Evolutionary conservation across 2,329 filamentous ascomycete genomes (phyloP), one percentile per base, ranked within the genome.

Genomic region (Coniella vitis): DNA sequence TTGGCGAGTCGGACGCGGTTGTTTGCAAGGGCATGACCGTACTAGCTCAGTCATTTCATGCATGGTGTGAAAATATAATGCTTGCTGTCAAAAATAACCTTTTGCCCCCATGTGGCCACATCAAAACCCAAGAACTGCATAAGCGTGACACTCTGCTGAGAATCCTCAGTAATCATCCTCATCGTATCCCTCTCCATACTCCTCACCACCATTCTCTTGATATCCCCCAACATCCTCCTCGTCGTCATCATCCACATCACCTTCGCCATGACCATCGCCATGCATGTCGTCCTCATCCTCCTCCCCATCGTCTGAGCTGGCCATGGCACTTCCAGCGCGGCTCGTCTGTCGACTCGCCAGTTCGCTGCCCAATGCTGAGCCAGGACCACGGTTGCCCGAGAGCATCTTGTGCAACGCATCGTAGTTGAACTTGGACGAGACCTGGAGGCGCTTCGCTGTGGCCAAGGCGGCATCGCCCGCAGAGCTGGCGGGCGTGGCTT

Each of bases 351-450:
- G 59, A 45, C 65, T 69, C 7, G 61, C 58, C 1, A 58, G 58
- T 43, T 69, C 69, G 47, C 73, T 76, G 34, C 71, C 75, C 0
- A 71, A 70, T 12, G 70, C 71, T 20, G 75, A 78, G 0, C 75
- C 76, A 0, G 74, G 69, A 0, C 71, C 73, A n/a, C 62, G 61
- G 54, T 69, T 67, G 19, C 66, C 63, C 56, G 68, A 63, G 53
- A 83, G 83, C 20, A 84, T 71, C 51, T 70, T 75, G 38, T 73
- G 69, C 54, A 84, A 76, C 34, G 75, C 77, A 47, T 79, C 76
- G 63, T 88, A 89, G 57, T 89, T 87, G 61, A 90, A 86, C 60
- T 86, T 83, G 65, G 83, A 86, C 54, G 82, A 87, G 66, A 82
- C 85, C 0, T 77, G 78, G 39, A 84, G 73, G 48, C 80, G 78